Evolutionary conservation across 2,329 filamentous ascomycete genomes (phyloP), one percentile per base, ranked within the genome.

Genomic region (Nemania abortiva): DNA sequence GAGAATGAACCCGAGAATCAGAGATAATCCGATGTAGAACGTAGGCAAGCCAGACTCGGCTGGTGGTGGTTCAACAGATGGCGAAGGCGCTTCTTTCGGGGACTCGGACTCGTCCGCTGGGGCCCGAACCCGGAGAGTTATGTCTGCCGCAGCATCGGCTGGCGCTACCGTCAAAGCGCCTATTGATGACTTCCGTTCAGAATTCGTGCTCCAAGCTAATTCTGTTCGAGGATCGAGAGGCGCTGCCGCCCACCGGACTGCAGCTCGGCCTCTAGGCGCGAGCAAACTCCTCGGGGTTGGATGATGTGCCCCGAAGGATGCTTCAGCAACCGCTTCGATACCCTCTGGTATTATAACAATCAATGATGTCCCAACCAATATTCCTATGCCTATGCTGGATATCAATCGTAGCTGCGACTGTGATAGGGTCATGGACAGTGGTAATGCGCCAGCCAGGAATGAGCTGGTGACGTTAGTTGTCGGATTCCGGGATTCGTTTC

Each of bases 311-410:
- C 79, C 74, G 66, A 83, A 79, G 1, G 82, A 80, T 2, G 86
- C 83, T 15, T 86, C 90, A 74, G 96, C 93, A 66, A 98, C 87
- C 2, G 96, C 95, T 79, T 98, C 95, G 68, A 98, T 91, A 45
- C 96, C 96, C 81, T 99, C 96, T 0, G 96, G 96, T 76, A 99
- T 97, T 77, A 99, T 98, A 37, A 99, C 94, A 72, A 98, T 95
- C 72, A 99, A 87, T 1, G 95, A 95, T 31, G 96, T 98, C 42
- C 96, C 96, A 18, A 99, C 95, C 9, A 99, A 85, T 60, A 99
- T 92, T 53, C 96, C 96, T 80, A 97, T 94, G 62, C 96, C 96
- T 79, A 98, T 89, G 66, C 94, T 95, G 24, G 95, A 97, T 78
- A 98, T 92, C 58, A 97, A 84, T 77, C 95, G 91, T 66, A 98